Evolutionary conservation across 805 yeast genomes (phyloP).

Genomic region (Metschnikowia baotianmanensis): DNA sequence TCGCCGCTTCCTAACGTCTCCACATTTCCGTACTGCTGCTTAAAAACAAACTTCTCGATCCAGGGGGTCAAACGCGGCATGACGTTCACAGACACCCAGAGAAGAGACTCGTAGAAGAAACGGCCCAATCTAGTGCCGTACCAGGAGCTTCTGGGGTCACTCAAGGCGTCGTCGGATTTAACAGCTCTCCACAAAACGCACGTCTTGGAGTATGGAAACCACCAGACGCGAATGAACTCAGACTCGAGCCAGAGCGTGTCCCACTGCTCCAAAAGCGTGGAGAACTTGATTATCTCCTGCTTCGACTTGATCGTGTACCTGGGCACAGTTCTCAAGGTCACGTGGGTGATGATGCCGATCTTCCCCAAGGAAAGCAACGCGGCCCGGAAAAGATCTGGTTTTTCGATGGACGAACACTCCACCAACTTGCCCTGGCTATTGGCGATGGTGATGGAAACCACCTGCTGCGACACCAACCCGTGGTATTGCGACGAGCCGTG

Average conservation of each 20-base stretch:
- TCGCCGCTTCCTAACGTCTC: conserved; percentile 64
- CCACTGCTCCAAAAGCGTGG: conserved; percentile 69
- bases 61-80: conserved; percentile 76
- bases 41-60: conserved; percentile 82
- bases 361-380: conserved; percentile 86
- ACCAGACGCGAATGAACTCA: conserved; percentile 94
- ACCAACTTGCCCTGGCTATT: conserved; percentile 74
- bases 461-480: conserved; percentile 84
- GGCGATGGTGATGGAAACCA: conserved; percentile 73
- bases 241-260: conserved; percentile 79
- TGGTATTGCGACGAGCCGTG: conserved; percentile 95
- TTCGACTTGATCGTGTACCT: conserved; percentile 74
- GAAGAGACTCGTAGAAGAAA: conserved; percentile 69
- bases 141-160: conserved; percentile 72
- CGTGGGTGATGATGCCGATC: conserved; percentile 83
- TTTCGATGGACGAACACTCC: conserved; percentile 62
- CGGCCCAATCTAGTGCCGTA: conserved; percentile 82
- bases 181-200: conserved; percentile 90
- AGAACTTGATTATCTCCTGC: conserved; percentile 80
- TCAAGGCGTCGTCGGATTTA: conserved; percentile 63
- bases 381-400: conserved; percentile 70
- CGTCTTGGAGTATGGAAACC: conserved; percentile 90
- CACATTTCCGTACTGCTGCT: conserved; percentile 75
- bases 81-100: conserved; percentile 76
- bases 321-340: conserved; percentile 83